These are phyloP conservation scores for Tillandsia leiboldiana DNA, from an alignment of 176 grass and related monocot genomes.

Conservation along the genomic window DNA sequence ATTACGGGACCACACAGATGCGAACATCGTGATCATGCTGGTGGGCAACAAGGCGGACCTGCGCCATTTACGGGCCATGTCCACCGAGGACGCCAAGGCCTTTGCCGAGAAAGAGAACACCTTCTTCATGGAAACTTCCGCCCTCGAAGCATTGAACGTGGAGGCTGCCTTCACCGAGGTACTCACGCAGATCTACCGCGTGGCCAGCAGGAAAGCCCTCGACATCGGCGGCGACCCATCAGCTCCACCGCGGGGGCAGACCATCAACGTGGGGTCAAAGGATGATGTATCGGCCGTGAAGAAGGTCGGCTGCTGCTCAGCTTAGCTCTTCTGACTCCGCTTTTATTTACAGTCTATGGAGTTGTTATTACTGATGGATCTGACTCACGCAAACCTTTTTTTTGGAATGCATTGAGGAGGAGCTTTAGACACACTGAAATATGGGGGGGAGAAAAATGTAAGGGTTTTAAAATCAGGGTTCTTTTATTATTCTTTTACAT, in stretches of 20 bases:
- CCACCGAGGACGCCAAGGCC: neutral
- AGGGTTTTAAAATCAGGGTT: neutral
- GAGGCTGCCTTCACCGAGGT: conserved; percentile 5
- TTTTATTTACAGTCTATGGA: neutral
- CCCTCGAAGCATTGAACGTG: conserved; percentile 5
- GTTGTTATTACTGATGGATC: neutral
- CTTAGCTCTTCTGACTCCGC: neutral
- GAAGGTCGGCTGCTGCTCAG: neutral
- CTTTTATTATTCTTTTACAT: neutral
- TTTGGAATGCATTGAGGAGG: neutral
- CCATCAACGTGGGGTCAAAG: neutral
- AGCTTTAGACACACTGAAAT: neutral
- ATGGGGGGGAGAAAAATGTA: neutral
- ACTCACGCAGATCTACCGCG: conserved; percentile 4
- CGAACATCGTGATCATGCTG: conserved; percentile 13
- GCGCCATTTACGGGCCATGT: conserved; percentile 4
- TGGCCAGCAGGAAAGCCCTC: conserved; percentile 8
- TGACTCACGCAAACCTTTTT: neutral
- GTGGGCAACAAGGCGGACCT: conserved; percentile 11
- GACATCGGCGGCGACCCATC: neutral
- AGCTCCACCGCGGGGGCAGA: neutral
- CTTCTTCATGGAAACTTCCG: conserved; percentile 12
- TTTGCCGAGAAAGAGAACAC: conserved; percentile 6
- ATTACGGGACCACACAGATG: conserved; percentile 8
- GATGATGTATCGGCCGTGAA: conserved; percentile 1